Evolutionary conservation across 306 rosid species (phyloP), one percentile per base, ranked within the genome.

Genomic region (Prunus kanzakura): DNA sequence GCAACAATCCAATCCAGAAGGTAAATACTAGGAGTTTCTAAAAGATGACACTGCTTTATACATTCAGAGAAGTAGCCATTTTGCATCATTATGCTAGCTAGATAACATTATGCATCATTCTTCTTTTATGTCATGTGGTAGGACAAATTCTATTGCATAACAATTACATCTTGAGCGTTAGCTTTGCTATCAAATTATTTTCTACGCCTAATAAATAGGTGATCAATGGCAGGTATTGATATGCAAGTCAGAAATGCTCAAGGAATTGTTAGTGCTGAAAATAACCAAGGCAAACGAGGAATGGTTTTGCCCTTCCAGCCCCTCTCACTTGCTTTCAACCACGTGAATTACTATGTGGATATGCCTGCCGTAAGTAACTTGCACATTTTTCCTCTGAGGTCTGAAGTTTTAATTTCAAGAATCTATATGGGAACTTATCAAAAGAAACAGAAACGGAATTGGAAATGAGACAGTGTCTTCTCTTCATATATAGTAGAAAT

Each of bases 311-410:
- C 77, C 32, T 73, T 73, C 69, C 77, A 60, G 58, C 77, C 77
- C 56, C 77, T 73, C 46, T 73, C 77, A 45, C 77, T 73, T 19
- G 77, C 77, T 73, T 73, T 73, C 58, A 73, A 73, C 77, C 77
- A 60, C 45, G 77, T 73, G 29, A 73, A 73, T 61, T 73, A 73
- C 69, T 73, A 60, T 60, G 77, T 73, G 68, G 77, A 73, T 60
- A 73, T 73, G 77, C 77, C 77, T 16, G 77, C 77, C 0, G 77
- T 73, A 73, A 73, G 77, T 73, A 45, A 49, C 58, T 16, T 47
- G 45, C 46, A 3, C 23, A 14, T 49, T 58, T 8, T 23, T 57
- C 23, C 32, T 20, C 43, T 35, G 75, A n/a, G 12, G 32, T 14
- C 4, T 9, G 67, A 30, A 2, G 29, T 57, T 51, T 16, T 41